Evolutionary conservation across 345 rosid genomes (phyloP), one percentile per base, ranked within the genome.

Genomic region (Psidium friedrichsthalianum): DNA sequence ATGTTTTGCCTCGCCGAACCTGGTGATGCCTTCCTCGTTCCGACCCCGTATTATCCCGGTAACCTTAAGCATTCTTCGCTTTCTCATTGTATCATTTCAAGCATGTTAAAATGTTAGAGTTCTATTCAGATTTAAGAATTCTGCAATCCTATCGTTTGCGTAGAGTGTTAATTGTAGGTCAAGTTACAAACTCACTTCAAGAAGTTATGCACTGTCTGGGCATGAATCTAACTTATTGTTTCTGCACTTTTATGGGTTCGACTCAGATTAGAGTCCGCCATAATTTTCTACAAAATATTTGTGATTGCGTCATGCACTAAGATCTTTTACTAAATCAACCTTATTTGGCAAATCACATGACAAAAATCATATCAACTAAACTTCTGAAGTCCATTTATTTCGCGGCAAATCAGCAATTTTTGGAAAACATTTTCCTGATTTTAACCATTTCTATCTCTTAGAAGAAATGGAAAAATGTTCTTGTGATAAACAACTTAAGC

Each of bases 11-110:
- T 97, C 1, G 94, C 96, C 27, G 90, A 94, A 64, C 95, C 94
- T 12, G 98, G 98, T 27, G 97, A 97, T 32, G 99, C 99, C 24
- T 89, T 97, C 82, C 99, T 97, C 83, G 88, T 97, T 83, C 99
- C 98, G 11, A 93, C 98, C 2, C 98, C 99, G 18, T 97, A 95
- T 85, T 97, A 97, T 55, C 95, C 99, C 20, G 98, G 99, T 95
- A 90, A 2, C 86, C 36, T 25, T 9, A 8, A 20, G 21, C 55
- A 36, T 69, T 14, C 14, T 21, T 69, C 3, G 47, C 80, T 18
- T 32, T 69, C 80, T 69, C 47, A 18, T 69, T 22, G 2, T 36
- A 9, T 10, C 80, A 69, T 69, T 36, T 20, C 80, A 36, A 69
- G 4, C 80, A 32, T 21, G 78, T 32, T 8, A 18, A 32, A 32